Evolutionary conservation across 2,329 filamentous ascomycete genomes (phyloP).

Genomic region (Cylindrodendrum hubeiense): DNA sequence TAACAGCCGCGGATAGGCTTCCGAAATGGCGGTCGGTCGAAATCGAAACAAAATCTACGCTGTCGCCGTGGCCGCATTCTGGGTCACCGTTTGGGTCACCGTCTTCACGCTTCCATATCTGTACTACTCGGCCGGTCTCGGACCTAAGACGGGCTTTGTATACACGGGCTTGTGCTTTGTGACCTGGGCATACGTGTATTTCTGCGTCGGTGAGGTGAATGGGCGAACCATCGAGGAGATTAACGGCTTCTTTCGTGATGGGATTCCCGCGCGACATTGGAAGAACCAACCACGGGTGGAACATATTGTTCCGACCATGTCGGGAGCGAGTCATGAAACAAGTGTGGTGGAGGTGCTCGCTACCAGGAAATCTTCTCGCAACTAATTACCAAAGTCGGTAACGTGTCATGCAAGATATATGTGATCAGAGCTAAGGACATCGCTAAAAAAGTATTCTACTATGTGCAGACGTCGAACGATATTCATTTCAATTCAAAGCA

Average conservation of each 20-base stretch:
- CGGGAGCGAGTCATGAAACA: background rate
- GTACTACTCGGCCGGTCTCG: conserved; percentile 53
- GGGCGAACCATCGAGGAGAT: conserved; percentile 47
- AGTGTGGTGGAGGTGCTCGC: conserved; percentile 15
- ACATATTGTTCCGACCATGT: background rate
- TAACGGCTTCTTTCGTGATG: conserved; percentile 43
- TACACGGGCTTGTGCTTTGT: conserved; percentile 50
- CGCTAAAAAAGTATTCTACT: background rate
- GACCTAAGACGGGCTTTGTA: conserved; percentile 54
- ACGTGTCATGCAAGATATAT: background rate
- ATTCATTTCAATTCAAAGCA: background rate
- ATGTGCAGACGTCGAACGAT: background rate
- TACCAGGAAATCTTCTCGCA: conserved; percentile 7
- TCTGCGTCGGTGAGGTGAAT: conserved; percentile 49
- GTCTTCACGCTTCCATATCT: conserved; percentile 56
- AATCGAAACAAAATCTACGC: conserved; percentile 53
- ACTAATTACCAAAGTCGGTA: background rate
- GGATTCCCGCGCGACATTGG: conserved; percentile 44
- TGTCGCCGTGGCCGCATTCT: conserved; percentile 57
- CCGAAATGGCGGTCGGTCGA: conserved; percentile 61
- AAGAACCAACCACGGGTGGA: conserved; percentile 38
- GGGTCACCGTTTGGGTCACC: conserved; percentile 55
- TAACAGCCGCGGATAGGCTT: conserved; percentile 44
- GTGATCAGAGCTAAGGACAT: background rate
- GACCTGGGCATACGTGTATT: conserved; percentile 52